Percentiles rank a stretch among this genome's conserved stretches.
Conservation (phyloP, 2,329 filamentous ascomycete species). For the Fusarium palustre region DNA sequence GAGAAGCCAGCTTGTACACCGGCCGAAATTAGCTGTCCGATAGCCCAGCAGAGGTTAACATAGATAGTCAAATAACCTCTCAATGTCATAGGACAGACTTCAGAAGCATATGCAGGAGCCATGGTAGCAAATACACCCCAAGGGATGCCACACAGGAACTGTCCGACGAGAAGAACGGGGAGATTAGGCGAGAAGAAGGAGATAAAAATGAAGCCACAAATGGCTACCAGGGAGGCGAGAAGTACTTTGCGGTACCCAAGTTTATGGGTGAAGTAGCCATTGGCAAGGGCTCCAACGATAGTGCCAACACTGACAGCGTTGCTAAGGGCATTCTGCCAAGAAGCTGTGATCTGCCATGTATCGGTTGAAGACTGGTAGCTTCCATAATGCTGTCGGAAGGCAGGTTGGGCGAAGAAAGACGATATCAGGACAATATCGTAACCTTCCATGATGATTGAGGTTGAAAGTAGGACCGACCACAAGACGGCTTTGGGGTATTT, state of each 20-base stretch:
- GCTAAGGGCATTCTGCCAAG: constrained; percentile 27
- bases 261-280: constrained; percentile 39
- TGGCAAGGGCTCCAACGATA: constrained; percentile 41
- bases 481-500: constrained; percentile 33
- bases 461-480: constrained; percentile 43
- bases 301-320: constrained; percentile 27
- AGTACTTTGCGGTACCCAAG: constrained; percentile 60
- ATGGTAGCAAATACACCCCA: constrained; percentile 59
- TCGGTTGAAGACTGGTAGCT: constrained; percentile 25
- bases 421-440: constrained; percentile 48
- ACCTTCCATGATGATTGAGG: constrained; percentile 54
- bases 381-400: constrained; percentile 46
- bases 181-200: constrained; percentile 53
- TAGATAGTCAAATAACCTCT: constrained; percentile 57
- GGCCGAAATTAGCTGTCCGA: constrained; percentile 56
- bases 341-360: constrained; percentile 26
- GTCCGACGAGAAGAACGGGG: constrained; percentile 57
- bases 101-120: constrained; percentile 58
- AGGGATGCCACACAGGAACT: constrained; percentile 60
- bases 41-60: constrained; percentile 58
- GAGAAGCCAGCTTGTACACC: constrained; percentile 45
- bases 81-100: constrained; percentile 58
- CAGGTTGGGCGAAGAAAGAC: constrained; percentile 49
- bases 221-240: constrained; percentile 51
- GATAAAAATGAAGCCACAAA: constrained; percentile 47